Percentiles rank a stretch among this genome's conserved stretches.
Conservation (phyloP, 1,284 basidiomycete genomes). For the Fomitopsis schrenkii region DNA sequence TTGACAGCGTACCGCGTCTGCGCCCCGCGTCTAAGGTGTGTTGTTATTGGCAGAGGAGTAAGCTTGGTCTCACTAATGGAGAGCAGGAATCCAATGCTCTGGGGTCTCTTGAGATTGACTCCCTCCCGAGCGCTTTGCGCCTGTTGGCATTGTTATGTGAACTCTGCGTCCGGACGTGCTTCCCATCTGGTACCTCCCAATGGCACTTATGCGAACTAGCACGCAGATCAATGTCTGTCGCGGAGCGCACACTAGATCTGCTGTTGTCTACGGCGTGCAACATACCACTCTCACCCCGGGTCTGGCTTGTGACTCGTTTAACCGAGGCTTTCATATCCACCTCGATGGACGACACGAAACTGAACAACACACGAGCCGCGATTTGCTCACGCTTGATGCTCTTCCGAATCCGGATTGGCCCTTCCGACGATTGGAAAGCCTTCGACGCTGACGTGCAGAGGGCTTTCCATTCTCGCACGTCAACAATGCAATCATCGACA, state of each 20-base stretch:
- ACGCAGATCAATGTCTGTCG: conserved; percentile 34
- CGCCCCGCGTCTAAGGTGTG: background rate
- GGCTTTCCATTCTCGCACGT: conserved; percentile 10
- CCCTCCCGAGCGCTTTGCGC: conserved; percentile 35
- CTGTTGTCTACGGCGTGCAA: conserved; percentile 38
- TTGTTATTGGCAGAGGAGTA: background rate
- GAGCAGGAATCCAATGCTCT: background rate
- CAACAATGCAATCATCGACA: conserved; percentile 18
- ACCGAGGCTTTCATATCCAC: conserved; percentile 27
- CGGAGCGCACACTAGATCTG: conserved; percentile 41
- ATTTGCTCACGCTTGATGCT: conserved; percentile 31
- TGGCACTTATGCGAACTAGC: conserved; percentile 47
- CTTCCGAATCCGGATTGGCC: conserved; percentile 22
- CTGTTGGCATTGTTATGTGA: conserved; percentile 44
- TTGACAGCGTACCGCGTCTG: background rate
- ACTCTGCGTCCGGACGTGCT: conserved; percentile 38
- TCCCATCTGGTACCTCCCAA: conserved; percentile 36
- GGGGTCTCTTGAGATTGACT: conserved; percentile 8
- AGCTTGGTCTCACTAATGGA: background rate
- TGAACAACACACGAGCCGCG: conserved; percentile 20
- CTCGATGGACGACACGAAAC: conserved; percentile 11
- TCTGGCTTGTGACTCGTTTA: conserved; percentile 36
- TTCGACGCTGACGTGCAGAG: conserved; percentile 16
- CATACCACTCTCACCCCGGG: conserved; percentile 32
- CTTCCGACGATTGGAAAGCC: conserved; percentile 17